Conservation (phyloP, 2,329 filamentous ascomycete genomes). For the Aureobasidium sp. region DNA sequence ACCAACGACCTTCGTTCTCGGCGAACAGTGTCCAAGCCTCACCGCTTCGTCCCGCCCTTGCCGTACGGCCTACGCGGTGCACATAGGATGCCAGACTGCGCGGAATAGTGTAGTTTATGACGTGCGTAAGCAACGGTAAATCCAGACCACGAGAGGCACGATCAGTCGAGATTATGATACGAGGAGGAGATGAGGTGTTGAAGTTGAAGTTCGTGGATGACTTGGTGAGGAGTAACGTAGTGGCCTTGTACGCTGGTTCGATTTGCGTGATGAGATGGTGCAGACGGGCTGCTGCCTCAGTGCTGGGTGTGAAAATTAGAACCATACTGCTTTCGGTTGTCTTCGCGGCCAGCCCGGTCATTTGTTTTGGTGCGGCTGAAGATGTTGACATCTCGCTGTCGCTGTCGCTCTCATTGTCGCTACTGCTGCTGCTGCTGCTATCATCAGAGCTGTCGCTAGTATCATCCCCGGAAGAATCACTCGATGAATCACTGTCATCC, state of each 20-base stretch:
- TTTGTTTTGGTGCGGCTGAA: neutral
- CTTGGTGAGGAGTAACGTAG: constrained; percentile 47
- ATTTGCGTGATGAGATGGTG: constrained; percentile 56
- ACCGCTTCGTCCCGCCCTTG: constrained; percentile 67
- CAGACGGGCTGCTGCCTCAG: constrained; percentile 80
- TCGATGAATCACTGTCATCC: neutral
- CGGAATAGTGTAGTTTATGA: constrained; percentile 91
- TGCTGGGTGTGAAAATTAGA: constrained; percentile 85
- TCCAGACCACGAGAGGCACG: constrained; percentile 90
- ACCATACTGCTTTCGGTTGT: neutral
- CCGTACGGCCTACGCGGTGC: constrained; percentile 85
- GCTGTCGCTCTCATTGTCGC: neutral
- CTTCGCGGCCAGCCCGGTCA: neutral
- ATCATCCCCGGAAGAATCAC: constrained; percentile 19
- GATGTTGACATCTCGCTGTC: constrained; percentile 8
- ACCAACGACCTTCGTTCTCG: constrained; percentile 80
- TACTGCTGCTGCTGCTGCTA: neutral
- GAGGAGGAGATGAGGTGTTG: constrained; percentile 34
- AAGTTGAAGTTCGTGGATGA: constrained; percentile 55
- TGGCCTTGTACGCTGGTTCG: constrained; percentile 21
- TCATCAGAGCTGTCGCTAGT: constrained; percentile 17
- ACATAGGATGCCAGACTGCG: constrained; percentile 74
- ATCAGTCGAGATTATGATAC: constrained; percentile 78
- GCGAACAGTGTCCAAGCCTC: constrained; percentile 81
- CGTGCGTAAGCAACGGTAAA: constrained; percentile 61